Conservation (phyloP, 75 land plant species). For the Pinus taeda region DNA sequence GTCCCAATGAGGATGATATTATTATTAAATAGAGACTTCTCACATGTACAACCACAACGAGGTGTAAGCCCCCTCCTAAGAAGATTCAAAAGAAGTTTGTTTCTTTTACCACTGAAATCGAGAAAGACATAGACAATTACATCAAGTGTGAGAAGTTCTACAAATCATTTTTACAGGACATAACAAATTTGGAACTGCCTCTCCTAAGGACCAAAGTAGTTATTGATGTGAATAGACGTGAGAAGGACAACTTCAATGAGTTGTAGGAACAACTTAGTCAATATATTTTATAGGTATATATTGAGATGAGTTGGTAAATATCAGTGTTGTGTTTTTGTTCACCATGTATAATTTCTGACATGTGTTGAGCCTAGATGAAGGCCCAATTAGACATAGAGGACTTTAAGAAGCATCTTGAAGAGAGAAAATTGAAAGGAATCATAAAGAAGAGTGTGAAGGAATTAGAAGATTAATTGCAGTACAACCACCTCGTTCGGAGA, state of each 20-base stretch:
- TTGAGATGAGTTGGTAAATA: no score
- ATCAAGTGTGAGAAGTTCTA: slow-evolving; percentile 80
- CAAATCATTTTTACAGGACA: slow-evolving; percentile 79
- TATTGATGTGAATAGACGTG: slow-evolving; percentile 75
- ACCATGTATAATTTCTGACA: no score
- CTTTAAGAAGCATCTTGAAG: slow-evolving; percentile 82
- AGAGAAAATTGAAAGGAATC: slow-evolving; percentile 92
- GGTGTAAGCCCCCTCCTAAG: slow-evolving; percentile 97
- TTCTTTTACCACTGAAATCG: slow-evolving; percentile 47
- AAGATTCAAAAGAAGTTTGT: slow-evolving; percentile 43
- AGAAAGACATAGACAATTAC: slow-evolving; percentile 67
- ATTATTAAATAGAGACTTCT: slow-evolving; percentile 82
- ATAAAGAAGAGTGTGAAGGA: slow-evolving; percentile 98
- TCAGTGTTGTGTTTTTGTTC: no score
- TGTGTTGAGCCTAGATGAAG: neutral
- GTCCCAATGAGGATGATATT: slow-evolving; percentile 80
- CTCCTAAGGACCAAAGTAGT: slow-evolving; percentile 81
- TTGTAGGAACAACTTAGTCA: slow-evolving; percentile 60
- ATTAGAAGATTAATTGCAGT: slow-evolving; percentile 71
- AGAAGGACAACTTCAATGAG: slow-evolving; percentile 82
- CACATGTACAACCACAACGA: slow-evolving; percentile 90
- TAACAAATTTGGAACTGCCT: slow-evolving; percentile 87
- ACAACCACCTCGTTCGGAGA: slow-evolving; percentile 82
- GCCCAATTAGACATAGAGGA: slow-evolving; percentile 83
- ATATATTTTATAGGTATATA: slow-evolving; percentile 31